A percentile compares a stretch with the other conserved stretches of the same genome.
phyloP scores from a whole-genome alignment of 306 rosid species.

The Malus domestica region DNA sequence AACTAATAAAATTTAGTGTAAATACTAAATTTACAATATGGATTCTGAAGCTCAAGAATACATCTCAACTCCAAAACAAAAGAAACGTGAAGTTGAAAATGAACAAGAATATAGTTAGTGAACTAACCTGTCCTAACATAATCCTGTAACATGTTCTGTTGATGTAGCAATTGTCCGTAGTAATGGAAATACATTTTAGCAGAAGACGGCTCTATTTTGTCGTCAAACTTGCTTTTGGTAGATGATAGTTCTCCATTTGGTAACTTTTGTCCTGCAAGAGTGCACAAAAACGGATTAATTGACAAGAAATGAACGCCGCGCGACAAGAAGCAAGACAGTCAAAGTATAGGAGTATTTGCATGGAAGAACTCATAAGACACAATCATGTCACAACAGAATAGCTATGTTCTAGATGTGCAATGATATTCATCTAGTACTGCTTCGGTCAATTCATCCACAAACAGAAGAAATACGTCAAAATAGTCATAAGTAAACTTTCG shows the following conservation, averaged over 20 bases:
- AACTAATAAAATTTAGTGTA: not conserved
- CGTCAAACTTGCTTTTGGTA: constrained; percentile 77
- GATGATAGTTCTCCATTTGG: constrained; percentile 52
- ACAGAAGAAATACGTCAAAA: not conserved
- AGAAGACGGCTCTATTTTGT: constrained; percentile 87
- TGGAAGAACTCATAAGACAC: not conserved
- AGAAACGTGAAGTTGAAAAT: not conserved
- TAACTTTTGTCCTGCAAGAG: constrained; percentile 37
- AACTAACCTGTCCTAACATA: constrained; percentile 87
- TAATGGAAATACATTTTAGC: constrained; percentile 96
- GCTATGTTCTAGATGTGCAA: not conserved
- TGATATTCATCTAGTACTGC: not conserved
- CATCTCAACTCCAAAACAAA: not conserved
- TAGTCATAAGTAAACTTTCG: constrained; percentile 5
- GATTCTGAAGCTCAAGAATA: not conserved
- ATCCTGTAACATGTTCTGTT: constrained; percentile 96
- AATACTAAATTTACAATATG: not conserved
- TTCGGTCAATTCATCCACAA: not conserved
- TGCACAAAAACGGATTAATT: not conserved
- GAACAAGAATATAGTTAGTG: constrained; percentile 5
- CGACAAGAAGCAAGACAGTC: not conserved
- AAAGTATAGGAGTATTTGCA: too few relatives aligned
- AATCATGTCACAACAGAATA: not conserved
- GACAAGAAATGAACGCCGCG: not conserved
- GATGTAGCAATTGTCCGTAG: constrained; percentile 90